phyloP scores from a whole-genome alignment of 2,329 filamentous ascomycete species.

The Alternaria arbusti region DNA sequence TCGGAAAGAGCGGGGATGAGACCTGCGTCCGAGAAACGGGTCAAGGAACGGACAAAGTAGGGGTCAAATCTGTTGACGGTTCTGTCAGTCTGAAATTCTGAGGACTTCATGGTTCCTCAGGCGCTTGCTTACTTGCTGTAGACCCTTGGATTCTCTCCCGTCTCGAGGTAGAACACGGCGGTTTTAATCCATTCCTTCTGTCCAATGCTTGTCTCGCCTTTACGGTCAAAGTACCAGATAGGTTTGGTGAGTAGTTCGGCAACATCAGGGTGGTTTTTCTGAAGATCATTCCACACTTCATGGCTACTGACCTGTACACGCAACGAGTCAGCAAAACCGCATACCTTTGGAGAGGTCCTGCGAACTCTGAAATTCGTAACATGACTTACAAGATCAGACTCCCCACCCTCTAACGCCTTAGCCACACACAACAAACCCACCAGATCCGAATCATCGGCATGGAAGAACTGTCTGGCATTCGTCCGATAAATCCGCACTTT shows the following conservation, averaged over 20 bases:
- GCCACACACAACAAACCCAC: conserved; percentile 84
- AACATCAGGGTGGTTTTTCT: conserved; percentile 76
- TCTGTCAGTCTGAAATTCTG: conserved; percentile 10
- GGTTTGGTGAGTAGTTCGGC: conserved; percentile 76
- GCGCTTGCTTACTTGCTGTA: conserved; percentile 68
- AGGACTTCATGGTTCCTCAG: neutral
- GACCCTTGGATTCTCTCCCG: conserved; percentile 67
- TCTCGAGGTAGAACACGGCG: conserved; percentile 78
- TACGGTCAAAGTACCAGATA: conserved; percentile 91
- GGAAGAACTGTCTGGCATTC: conserved; percentile 84
- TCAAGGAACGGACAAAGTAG: conserved; percentile 80
- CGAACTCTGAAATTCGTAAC: neutral
- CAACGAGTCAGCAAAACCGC: neutral
- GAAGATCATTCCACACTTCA: conserved; percentile 80
- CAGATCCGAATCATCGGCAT: conserved; percentile 81
- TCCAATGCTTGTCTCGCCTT: conserved; percentile 78
- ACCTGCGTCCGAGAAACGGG: conserved; percentile 74
- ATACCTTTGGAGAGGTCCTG: neutral
- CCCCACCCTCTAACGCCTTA: conserved; percentile 78
- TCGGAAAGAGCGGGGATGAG: conserved; percentile 74
- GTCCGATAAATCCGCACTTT: conserved; percentile 90
- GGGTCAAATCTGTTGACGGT: conserved; percentile 70
- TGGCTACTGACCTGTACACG: conserved; percentile 63
- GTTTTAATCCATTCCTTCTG: conserved; percentile 77
- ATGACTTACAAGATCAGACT: conserved; percentile 72